phyloP scores from a whole-genome alignment of 106 monocot genomes.

The Apostasia shenzhenica region DNA sequence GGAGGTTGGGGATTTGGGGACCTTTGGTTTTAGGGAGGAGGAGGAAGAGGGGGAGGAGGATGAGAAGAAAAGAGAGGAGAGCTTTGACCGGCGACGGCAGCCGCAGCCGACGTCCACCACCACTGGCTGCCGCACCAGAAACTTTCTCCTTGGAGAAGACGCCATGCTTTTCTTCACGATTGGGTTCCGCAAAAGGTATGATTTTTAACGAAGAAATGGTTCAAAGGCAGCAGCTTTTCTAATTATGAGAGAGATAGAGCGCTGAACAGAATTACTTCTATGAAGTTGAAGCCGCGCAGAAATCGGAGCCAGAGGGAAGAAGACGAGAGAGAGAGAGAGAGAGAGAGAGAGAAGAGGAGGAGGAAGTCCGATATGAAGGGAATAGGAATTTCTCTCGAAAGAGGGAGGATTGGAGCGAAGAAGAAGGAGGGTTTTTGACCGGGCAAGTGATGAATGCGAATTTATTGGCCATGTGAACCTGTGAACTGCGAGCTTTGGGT shows the following conservation, averaged over 20 bases:
- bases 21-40: background rate
- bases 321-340: background rate
- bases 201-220: background rate
- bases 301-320: background rate
- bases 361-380: background rate
- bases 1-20: background rate
- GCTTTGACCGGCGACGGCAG: slow-evolving; percentile 21
- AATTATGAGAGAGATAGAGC: background rate
- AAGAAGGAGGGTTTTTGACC: too few species aligned
- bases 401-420: too few species aligned
- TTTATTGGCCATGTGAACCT: too few species aligned
- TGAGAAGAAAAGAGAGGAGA: slow-evolving; percentile 15
- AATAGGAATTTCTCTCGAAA: too few species aligned
- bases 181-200: background rate
- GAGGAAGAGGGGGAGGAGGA: slow-evolving; percentile 4
- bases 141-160: background rate
- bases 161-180: background rate
- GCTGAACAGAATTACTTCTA: background rate
- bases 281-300: background rate
- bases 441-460: too few species aligned
- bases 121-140: slow-evolving; percentile 12
- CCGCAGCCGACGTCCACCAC: slow-evolving; percentile 29
- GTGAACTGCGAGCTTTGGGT: too few species aligned
- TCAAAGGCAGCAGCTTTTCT: background rate
- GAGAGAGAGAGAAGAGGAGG: background rate